These are phyloP conservation scores for Trichoderma oligosporum DNA, from an alignment of 2,329 filamentous ascomycete genomes.

Conservation along the genomic window DNA sequence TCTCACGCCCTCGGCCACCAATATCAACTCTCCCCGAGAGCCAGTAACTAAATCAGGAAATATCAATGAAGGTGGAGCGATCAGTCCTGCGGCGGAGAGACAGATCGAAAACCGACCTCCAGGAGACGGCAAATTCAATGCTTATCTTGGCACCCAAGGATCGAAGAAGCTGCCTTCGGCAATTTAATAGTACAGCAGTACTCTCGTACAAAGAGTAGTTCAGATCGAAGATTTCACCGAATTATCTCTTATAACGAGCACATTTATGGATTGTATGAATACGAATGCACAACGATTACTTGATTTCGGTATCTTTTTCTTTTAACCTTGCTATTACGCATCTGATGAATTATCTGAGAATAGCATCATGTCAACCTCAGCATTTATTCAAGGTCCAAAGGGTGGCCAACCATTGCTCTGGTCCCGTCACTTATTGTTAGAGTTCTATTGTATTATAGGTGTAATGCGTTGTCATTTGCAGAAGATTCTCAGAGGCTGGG, in stretches of 20 bases:
- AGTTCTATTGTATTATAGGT: slow-evolving; percentile 25
- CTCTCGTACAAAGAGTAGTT: neutral
- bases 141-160: neutral
- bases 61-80: slow-evolving; percentile 22
- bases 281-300: slow-evolving; percentile 21
- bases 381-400: slow-evolving; percentile 4
- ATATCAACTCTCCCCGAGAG: slow-evolving; percentile 34
- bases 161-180: neutral
- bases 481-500: neutral
- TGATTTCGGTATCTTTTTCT: slow-evolving; percentile 21
- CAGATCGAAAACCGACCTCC: slow-evolving; percentile 46
- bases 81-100: slow-evolving; percentile 32
- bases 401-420: slow-evolving; percentile 8
- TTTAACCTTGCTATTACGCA: slow-evolving; percentile 24
- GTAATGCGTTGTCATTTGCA: slow-evolving; percentile 22
- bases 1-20: slow-evolving; percentile 43
- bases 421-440: slow-evolving; percentile 16
- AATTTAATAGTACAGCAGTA: neutral
- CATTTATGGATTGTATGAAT: slow-evolving; percentile 33
- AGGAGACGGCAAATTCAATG: slow-evolving; percentile 21
- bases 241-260: slow-evolving; percentile 34
- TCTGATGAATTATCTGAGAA: slow-evolving; percentile 19
- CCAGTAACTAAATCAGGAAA: slow-evolving; percentile 29
- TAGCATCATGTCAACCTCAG: slow-evolving; percentile 3
- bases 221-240: slow-evolving; percentile 23